Percentiles rank a stretch among this genome's conserved stretches.
phyloP scores from a whole-genome alignment of 306 rosid species.

The Senna siamea region DNA sequence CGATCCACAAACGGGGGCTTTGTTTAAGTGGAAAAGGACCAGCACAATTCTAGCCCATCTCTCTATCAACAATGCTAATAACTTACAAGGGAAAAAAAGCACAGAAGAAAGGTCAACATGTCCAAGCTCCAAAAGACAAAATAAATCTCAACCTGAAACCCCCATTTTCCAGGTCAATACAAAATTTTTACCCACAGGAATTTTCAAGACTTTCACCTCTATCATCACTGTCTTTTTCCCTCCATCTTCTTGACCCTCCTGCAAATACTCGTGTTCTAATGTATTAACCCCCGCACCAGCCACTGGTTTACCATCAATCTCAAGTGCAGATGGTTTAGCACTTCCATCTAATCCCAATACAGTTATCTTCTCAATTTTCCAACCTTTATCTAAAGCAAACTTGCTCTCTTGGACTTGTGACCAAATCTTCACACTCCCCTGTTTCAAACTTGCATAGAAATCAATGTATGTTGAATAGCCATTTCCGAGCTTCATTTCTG shows the following conservation, averaged over 20 bases:
- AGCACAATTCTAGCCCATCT: slow-evolving; percentile 50
- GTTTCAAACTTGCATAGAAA: slow-evolving; percentile 60
- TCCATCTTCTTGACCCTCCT: slow-evolving; percentile 46
- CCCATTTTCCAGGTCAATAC: slow-evolving; percentile 87
- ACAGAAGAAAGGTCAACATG: slow-evolving; percentile 15
- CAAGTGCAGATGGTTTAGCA: slow-evolving; percentile 55
- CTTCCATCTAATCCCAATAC: slow-evolving; percentile 73
- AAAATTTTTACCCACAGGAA: slow-evolving; percentile 81
- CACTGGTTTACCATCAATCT: slow-evolving; percentile 59
- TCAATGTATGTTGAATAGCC: slow-evolving; percentile 75
- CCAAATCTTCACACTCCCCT: slow-evolving; percentile 80
- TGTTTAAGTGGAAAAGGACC: slow-evolving; percentile 55
- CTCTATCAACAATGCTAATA: slow-evolving; percentile 39
- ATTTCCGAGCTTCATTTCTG: slow-evolving; percentile 79
- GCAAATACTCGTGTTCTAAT: slow-evolving; percentile 49
- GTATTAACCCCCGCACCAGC: slow-evolving; percentile 43
- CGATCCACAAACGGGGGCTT: slow-evolving; percentile 32
- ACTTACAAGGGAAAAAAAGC: neutral
- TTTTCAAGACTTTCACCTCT: slow-evolving; percentile 67
- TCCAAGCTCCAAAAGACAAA: neutral
- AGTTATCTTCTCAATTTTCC: slow-evolving; percentile 64
- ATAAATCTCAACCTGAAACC: slow-evolving; percentile 35
- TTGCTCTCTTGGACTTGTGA: slow-evolving; percentile 85
- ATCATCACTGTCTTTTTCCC: slow-evolving; percentile 61
- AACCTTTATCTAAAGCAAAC: slow-evolving; percentile 79